Evolutionary conservation across 768 basidiomycete genomes (phyloP), one percentile per base, ranked within the genome.

Genomic region (Termitomyces sp.): DNA sequence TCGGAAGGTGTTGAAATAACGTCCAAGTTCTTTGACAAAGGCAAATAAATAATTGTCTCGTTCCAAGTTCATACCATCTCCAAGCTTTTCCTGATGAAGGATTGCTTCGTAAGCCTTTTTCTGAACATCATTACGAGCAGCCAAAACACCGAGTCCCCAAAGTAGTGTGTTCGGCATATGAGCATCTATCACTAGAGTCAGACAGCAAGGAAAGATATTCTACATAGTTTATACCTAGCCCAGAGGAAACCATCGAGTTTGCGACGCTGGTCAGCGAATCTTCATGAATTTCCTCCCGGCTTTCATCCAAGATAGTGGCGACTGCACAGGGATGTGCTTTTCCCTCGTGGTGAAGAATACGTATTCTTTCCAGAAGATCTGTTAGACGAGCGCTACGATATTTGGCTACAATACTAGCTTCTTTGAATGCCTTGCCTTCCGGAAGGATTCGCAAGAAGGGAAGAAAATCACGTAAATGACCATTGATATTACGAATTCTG

Each of bases 161-260:
- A 63, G 59, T 13, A 63, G 35, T 8, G 59, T 58, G 38, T 63
- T 63, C 7, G 62, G 62, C 59, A 63, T 55, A 38, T 63, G 62
- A 24, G 62, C 51, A 14, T 63, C 62, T 63, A 30, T 28, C 7
- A 11, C 35, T 20, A 2, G 16, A 46, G 30, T 46, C 24, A 47
- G 20, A 47, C 13, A 40, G 9, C 26, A 16, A 40, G 11, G 35
- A 1, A 35, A 11, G 11, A 26, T n/a, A 8, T 46, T 13, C 6
- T 24, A 3, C 3, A 9, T 13, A 20, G 16, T 5, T 13, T 50
- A 18, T 32, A 63, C 62, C 62, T 3, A 57, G 49, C 14, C 62
- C 62, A 24, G 62, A 63, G n/a, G 62, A 63, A 20, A 63, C 62
- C 62, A 60, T 60, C 9, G 59, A 63, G 49, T 63, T 63, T 10